These are phyloP conservation scores for Chlorella sp. DNA, from an alignment of 139 green algal genomes.

Conservation along the genomic window DNA sequence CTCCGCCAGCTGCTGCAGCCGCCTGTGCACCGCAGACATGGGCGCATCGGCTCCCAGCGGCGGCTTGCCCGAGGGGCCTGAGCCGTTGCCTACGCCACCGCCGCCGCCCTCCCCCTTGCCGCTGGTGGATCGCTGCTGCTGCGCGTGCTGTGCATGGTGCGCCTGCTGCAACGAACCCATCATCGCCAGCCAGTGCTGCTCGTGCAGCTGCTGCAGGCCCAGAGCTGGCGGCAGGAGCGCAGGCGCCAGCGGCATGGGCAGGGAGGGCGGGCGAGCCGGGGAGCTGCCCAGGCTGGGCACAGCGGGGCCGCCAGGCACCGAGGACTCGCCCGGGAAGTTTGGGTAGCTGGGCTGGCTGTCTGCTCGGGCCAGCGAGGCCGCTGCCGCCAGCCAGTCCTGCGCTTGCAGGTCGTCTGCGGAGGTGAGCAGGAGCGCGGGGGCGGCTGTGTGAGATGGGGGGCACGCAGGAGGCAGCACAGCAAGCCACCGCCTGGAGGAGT, in stretches of 20 bases:
- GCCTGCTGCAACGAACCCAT: conserved; percentile 3
- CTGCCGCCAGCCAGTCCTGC: conserved; percentile 30
- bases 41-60: not conserved
- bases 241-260: not conserved
- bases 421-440: not conserved
- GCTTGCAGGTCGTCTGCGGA: conserved; percentile 26
- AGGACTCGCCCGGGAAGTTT: not conserved
- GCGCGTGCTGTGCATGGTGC: conserved; percentile 15
- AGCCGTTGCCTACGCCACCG: not conserved
- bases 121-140: not conserved
- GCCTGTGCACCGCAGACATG: not conserved
- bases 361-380: not conserved
- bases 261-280: not conserved
- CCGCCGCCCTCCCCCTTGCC: not conserved
- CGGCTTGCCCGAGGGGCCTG: not conserved
- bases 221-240: not conserved
- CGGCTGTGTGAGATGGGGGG: not conserved
- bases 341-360: conserved; percentile 24
- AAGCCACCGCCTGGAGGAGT: too few species aligned
- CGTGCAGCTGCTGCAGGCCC: conserved; percentile 4
- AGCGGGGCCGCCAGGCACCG: not conserved
- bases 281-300: conserved; percentile 18
- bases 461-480: not conserved
- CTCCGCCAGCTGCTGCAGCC: not conserved
- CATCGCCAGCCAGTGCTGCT: not conserved